Base-by-base conservation (phyloP, 129 eudicot species). In the Helichrysum umbraculigerum region DNA sequence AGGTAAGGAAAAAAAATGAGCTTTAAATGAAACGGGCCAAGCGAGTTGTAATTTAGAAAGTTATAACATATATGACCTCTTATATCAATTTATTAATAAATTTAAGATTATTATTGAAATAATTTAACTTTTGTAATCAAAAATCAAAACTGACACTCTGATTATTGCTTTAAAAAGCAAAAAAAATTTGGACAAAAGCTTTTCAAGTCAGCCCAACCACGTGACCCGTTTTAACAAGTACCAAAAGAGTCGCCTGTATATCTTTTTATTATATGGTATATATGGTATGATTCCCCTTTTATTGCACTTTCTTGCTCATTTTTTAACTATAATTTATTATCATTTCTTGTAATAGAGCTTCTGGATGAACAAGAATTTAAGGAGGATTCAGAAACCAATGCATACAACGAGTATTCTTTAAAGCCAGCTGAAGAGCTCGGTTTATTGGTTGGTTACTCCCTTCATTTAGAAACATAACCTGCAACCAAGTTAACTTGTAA, bases 281-380 rank as follows among this genome's bases (percentile, higher is more conserved):
- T 20, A 60, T 62, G 92, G 98, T 88, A 84, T 22, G 14, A 21
- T 56, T 32, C 62, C 74, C 19, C 63, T 25, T 7, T 73, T 73
- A 29, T 58, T 57, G 50, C 62, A 25, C 64, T 71, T 32, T 67
- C 50, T 72, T 74, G 10, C 21, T 64, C 56, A 7, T 54, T 11
- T 65, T 66, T 16, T 42, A 61, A 42, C 50, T 77, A 51, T 22
- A 22, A 28, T 21, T 50, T 64, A 30, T 79, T 65, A 29, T 35
- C 4, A 2, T 72, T 54, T 11, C 5, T 75, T 86, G 44, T 39
- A 54, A 80, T 76, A 93, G 97, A 85, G 74, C 33, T 83, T 32
- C 89, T 93, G 57, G 81, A 93, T 79, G 80, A 87, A 73, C 87
- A 88, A 77, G 98, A 93, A 82, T 93, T 93, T 69, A 85, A 80